Conservation (phyloP, 2,329 filamentous ascomycete genomes). For the Ilyonectria sp. region DNA sequence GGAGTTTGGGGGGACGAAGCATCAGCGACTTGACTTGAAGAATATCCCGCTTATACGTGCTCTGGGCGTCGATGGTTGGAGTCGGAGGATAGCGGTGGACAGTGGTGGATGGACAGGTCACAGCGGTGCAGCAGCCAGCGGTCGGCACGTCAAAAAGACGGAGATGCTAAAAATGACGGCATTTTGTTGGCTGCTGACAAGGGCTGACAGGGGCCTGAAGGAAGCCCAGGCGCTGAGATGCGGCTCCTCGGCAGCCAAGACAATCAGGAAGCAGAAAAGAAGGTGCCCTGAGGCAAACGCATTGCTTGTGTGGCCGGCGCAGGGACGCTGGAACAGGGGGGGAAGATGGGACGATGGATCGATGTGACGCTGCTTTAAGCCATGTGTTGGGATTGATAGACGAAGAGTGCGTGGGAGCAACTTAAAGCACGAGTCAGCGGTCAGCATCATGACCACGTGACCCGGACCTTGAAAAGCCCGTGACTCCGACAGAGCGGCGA, state of each 20-base stretch:
- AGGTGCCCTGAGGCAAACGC: conserved; percentile 7
- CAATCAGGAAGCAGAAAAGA: conserved; percentile 11
- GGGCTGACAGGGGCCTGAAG: neutral
- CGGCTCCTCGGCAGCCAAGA: conserved; percentile 34
- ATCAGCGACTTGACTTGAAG: neutral
- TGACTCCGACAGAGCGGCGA: conserved; percentile 3
- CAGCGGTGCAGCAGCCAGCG: neutral
- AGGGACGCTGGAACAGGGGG: conserved; percentile 2
- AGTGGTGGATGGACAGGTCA: neutral
- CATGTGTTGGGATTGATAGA: neutral
- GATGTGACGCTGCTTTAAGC: conserved; percentile 23
- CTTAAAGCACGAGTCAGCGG: neutral
- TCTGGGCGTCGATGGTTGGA: neutral
- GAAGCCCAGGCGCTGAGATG: conserved; percentile 20
- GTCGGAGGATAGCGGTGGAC: neutral
- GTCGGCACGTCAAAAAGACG: neutral
- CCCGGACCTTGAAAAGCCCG: neutral
- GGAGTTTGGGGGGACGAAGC: neutral
- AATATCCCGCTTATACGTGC: neutral
- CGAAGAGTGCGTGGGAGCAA: neutral
- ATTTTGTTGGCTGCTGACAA: conserved; percentile 24
- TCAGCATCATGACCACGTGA: neutral
- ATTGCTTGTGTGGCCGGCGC: conserved; percentile 5
- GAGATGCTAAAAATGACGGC: conserved; percentile 21
- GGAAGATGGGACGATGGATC: conserved; percentile 8